Percentiles rank a stretch among this genome's conserved stretches.
These are phyloP conservation scores for Saturnispora hagleri DNA, from an alignment of 805 yeast genomes.

Conservation along the genomic window DNA sequence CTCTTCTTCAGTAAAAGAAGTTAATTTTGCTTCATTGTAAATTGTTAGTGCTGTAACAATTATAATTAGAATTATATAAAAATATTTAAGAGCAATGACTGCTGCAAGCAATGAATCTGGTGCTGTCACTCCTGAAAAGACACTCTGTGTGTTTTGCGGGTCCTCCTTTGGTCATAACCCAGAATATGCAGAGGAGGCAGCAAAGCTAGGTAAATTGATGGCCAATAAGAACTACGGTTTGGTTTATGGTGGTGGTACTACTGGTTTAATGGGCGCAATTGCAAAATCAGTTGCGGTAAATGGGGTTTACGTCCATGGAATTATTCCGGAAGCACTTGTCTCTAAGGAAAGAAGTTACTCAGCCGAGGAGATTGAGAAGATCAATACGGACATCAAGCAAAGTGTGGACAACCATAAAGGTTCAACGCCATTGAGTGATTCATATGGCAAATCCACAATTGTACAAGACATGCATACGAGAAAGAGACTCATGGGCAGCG, in stretches of 20 bases:
- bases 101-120: background rate
- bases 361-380: conserved; percentile 26
- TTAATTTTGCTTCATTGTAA: background rate
- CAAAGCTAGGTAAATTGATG: conserved; percentile 48
- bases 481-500: conserved; percentile 77
- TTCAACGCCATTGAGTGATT: conserved; percentile 49
- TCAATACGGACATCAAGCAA: conserved; percentile 40
- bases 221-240: conserved; percentile 59
- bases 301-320: conserved; percentile 70
- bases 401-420: conserved; percentile 59
- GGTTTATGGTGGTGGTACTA: conserved; percentile 87
- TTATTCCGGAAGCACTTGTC: conserved; percentile 79
- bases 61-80: background rate
- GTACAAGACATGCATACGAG: conserved; percentile 88
- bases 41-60: background rate
- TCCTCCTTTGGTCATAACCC: conserved; percentile 60
- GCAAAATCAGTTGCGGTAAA: conserved; percentile 52
- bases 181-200: conserved; percentile 42
- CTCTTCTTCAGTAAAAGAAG: background rate
- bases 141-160: conserved; percentile 81
- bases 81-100: background rate
- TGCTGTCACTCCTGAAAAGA: conserved; percentile 24
- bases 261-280: conserved; percentile 73
- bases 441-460: conserved; percentile 70
- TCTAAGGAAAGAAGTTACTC: conserved; percentile 54